These are phyloP conservation scores for Arabidopsis thaliana DNA, from an alignment of 345 rosid genomes.

Conservation along the genomic window DNA sequence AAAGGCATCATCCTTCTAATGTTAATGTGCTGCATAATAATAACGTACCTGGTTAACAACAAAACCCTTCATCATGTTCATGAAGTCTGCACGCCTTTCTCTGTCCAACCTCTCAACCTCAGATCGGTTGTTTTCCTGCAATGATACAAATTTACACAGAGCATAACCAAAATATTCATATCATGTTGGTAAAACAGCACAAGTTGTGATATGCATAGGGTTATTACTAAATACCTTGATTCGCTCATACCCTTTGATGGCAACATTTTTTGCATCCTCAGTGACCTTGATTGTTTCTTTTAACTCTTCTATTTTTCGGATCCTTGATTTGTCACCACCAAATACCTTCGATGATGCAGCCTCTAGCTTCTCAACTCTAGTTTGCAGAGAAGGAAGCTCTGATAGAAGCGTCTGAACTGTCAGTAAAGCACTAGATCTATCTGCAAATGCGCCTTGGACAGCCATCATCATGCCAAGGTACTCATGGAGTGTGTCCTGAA, in stretches of 20 bases:
- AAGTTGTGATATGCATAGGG: constrained; percentile 22
- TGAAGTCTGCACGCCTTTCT: constrained; percentile 78
- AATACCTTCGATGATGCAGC: constrained; percentile 91
- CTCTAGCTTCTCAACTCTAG: constrained; percentile 85
- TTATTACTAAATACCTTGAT: constrained; percentile 66
- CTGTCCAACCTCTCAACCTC: constrained; percentile 86
- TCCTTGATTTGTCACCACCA: constrained; percentile 97
- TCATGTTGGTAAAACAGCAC: background rate
- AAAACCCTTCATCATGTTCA: constrained; percentile 93
- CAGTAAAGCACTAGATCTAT: constrained; percentile 82
- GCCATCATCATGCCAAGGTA: constrained; percentile 90
- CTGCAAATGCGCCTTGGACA: constrained; percentile 86
- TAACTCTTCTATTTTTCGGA: constrained; percentile 83
- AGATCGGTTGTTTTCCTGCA: constrained; percentile 79
- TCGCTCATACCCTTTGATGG: constrained; percentile 82
- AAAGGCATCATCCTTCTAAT: constrained; percentile 8
- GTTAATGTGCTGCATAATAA: background rate
- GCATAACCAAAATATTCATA: background rate
- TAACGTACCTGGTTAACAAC: constrained; percentile 83
- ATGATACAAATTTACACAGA: constrained; percentile 20
- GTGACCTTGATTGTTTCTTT: constrained; percentile 79
- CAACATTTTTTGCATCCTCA: constrained; percentile 88
- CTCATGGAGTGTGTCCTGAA: constrained; percentile 87
- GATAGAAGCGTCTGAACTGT: constrained; percentile 89
- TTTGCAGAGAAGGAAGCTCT: constrained; percentile 71